Base-by-base conservation (phyloP, 1,284 basidiomycete genomes). In the Boletus calvinii region DNA sequence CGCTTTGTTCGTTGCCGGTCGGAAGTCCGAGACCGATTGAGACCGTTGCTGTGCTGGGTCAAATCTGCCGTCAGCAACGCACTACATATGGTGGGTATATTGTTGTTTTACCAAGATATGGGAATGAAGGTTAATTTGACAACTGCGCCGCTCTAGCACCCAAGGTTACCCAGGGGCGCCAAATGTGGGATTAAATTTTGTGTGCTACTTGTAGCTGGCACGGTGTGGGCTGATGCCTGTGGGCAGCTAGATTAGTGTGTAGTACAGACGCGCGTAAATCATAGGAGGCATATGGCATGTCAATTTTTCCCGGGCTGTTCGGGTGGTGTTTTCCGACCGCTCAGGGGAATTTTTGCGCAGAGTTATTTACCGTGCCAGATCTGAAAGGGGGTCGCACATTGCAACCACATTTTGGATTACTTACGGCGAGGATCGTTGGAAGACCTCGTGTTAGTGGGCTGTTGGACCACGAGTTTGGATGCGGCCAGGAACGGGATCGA, bases 91-190 rank as follows among this genome's bases (percentile, higher is more conserved):
- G 48, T 22, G 36, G 31, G 38, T 43, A 22, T 48, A 34, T 50
- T 31, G 46, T 64, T 50, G 52, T 64, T 52, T 60, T 48, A 55
- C 38, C 46, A 54, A 26, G 47, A 59, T 51, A 52, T 61, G 60
- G 58, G 53, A 59, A 59, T 44, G 44, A 60, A 62, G 40, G 61
- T 32, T 50, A 60, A 62, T 65, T 63, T 53, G 50, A 26, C 36
- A 13, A 41, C 13, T 46, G 4, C n/a, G 60, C 64, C 54, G 58
- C 62, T 47, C 48, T 57, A 52, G 17, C 40, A 29, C 52, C 50
- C 24, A 34, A 37, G 43, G 38, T 5, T 10, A 15, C 24, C 35
- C 48, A 29, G 18, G 26, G 29, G 35, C 6, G 24, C 34, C 20
- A 11, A 45, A 31, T 52, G 29, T 46, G n/a, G 41, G 40, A 39